phyloP scores from a whole-genome alignment of 2,329 filamentous ascomycete species.

The Fusarium neocosmosporiellum region DNA sequence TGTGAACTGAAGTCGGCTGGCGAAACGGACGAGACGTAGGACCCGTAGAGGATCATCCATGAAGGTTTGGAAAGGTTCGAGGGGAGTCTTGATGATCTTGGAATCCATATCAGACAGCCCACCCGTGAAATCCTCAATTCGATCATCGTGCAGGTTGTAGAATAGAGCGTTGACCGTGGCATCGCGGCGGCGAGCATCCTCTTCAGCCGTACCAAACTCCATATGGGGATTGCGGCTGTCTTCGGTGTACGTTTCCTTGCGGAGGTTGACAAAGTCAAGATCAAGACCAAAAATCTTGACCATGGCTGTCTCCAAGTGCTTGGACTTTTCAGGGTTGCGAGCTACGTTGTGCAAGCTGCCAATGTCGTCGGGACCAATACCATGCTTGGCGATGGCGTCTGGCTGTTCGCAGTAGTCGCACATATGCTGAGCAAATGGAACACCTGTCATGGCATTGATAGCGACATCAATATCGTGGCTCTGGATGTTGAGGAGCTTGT shows the following conservation, averaged over 20 bases:
- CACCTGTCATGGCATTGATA: constrained; percentile 87
- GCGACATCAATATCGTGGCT: constrained; percentile 88
- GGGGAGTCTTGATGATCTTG: constrained; percentile 82
- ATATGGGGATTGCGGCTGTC: constrained; percentile 90
- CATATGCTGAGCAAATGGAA: constrained; percentile 77
- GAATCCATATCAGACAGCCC: constrained; percentile 80
- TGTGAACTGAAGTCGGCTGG: constrained; percentile 81
- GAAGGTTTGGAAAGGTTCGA: constrained; percentile 92
- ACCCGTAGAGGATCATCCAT: constrained; percentile 92
- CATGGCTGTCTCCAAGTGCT: constrained; percentile 93
- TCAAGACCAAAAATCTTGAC: constrained; percentile 87
- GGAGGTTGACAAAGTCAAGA: constrained; percentile 92
- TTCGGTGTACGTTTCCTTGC: constrained; percentile 91
- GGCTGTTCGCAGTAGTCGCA: constrained; percentile 73
- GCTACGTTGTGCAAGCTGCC: constrained; percentile 88
- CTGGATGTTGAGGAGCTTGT: constrained; percentile 78
- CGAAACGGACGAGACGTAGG: constrained; percentile 88
- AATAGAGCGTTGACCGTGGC: constrained; percentile 96
- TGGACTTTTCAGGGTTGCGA: constrained; percentile 94
- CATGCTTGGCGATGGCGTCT: constrained; percentile 71
- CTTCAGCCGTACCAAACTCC: constrained; percentile 91
- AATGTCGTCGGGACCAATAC: constrained; percentile 67
- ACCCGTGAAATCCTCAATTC: constrained; percentile 87
- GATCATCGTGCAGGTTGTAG: constrained; percentile 85
- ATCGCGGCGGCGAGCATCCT: constrained; percentile 90